phyloP scores from a whole-genome alignment of 2,329 filamentous ascomycete species.

The Xylariales sp. region DNA sequence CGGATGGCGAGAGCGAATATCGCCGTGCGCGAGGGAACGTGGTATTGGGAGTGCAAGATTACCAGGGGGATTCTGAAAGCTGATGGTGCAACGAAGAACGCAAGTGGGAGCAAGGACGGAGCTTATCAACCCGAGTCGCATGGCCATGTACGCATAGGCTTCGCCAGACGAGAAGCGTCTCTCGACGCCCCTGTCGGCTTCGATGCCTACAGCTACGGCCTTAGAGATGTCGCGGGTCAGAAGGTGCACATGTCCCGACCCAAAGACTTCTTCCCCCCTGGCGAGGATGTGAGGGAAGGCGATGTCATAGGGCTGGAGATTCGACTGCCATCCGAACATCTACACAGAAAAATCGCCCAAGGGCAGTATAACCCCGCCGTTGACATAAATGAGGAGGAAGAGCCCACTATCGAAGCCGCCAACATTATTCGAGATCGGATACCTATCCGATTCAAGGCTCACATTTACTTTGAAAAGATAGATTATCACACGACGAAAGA shows the following conservation, averaged over 20 bases:
- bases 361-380: conserved; percentile 89
- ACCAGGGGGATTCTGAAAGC: conserved; percentile 69
- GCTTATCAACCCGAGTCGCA: conserved; percentile 59
- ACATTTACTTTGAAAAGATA: conserved; percentile 93
- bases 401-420: conserved; percentile 66
- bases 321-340: conserved; percentile 82
- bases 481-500: conserved; percentile 90
- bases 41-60: conserved; percentile 95
- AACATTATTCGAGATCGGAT: conserved; percentile 96
- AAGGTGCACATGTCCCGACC: conserved; percentile 93
- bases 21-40: conserved; percentile 85
- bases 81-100: conserved; percentile 56
- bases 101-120: conserved; percentile 53
- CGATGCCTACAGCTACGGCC: conserved; percentile 92
- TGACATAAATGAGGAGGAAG: conserved; percentile 72
- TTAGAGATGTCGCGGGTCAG: conserved; percentile 89
- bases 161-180: conserved; percentile 82
- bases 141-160: conserved; percentile 85
- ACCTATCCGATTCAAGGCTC: conserved; percentile 91
- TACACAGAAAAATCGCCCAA: conserved; percentile 89
- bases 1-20: conserved; percentile 92
- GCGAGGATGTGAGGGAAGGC: conserved; percentile 84
- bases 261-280: conserved; percentile 85
- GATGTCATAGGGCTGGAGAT: conserved; percentile 94
- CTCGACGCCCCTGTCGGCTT: conserved; percentile 87